A percentile compares a stretch with the other conserved stretches of the same genome.
Evolutionary conservation across 2,329 filamentous ascomycete species (phyloP).

Genomic region (Penicillium sp.): DNA sequence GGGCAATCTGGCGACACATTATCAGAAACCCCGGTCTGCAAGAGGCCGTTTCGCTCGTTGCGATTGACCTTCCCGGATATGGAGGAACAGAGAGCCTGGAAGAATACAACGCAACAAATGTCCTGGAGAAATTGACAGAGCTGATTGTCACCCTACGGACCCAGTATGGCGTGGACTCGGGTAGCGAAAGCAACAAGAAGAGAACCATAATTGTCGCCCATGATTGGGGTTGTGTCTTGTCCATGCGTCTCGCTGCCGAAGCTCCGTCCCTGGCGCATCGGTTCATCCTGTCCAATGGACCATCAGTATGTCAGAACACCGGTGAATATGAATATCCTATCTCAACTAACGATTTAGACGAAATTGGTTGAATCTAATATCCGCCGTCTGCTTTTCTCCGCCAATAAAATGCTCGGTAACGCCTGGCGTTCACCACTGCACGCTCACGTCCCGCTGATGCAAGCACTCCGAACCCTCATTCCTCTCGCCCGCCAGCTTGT

Average conservation of each 20-base stretch:
- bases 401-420: constrained; percentile 51
- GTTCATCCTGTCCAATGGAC: constrained; percentile 54
- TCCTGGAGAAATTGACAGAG: constrained; percentile 54
- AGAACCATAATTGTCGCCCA: constrained; percentile 50
- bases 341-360: constrained; percentile 32
- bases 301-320: constrained; percentile 46
- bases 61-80: constrained; percentile 58
- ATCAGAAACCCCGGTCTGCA: constrained; percentile 42
- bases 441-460: constrained; percentile 46
- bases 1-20: constrained; percentile 52
- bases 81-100: constrained; percentile 55
- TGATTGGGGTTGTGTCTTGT: constrained; percentile 55
- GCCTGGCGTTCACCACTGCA: constrained; percentile 44
- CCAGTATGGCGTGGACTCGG: constrained; percentile 42
- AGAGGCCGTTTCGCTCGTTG: constrained; percentile 48
- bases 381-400: constrained; percentile 39
- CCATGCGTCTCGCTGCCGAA: constrained; percentile 57
- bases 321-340: neutral
- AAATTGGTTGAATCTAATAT: constrained; percentile 45
- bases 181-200: constrained; percentile 37
- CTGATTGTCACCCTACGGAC: constrained; percentile 53
- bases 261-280: constrained; percentile 55
- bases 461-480: constrained; percentile 42
- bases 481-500: constrained; percentile 50
- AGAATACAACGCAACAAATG: constrained; percentile 49